A percentile compares a stretch with the other conserved stretches of the same genome.
phyloP scores from a whole-genome alignment of 805 yeast species.

The Candida oleophila region DNA sequence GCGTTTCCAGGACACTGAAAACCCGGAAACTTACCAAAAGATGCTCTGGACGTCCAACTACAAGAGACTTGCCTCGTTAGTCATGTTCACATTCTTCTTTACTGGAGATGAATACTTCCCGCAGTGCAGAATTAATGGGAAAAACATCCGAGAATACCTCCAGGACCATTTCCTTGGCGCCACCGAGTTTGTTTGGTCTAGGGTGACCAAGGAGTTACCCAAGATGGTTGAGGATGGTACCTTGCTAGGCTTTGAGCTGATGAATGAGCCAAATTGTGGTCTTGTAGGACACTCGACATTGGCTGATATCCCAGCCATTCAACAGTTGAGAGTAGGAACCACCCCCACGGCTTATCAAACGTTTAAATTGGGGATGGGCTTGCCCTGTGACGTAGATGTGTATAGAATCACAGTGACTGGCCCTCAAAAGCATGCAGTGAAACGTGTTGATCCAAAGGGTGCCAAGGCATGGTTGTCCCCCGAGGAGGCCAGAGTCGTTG shows the following conservation, averaged over 20 bases:
- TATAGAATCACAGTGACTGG: conserved; percentile 76
- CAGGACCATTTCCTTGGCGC: conserved; percentile 63
- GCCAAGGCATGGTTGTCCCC: conserved; percentile 63
- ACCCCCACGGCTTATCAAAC: conserved; percentile 81
- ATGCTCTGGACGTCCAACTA: conserved; percentile 96
- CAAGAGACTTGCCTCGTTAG: conserved; percentile 66
- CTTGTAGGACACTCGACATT: conserved; percentile 63
- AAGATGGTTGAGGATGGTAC: conserved; percentile 41
- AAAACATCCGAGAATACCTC: conserved; percentile 74
- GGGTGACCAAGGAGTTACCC: conserved; percentile 23
- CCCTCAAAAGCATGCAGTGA: conserved; percentile 61
- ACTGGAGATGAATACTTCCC: conserved; percentile 80
- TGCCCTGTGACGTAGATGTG: conserved; percentile 61
- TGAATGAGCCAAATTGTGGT: conserved; percentile 86
- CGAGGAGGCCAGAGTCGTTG: conserved; percentile 44
- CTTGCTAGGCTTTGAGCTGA: conserved; percentile 76
- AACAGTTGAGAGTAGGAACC: conserved; percentile 72
- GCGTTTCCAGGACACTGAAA: conserved; percentile 16
- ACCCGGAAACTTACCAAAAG: conserved; percentile 57
- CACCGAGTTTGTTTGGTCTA: conserved; percentile 37
- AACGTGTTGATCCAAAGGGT: conserved; percentile 65
- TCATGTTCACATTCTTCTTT: conserved; percentile 85
- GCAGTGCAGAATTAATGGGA: conserved; percentile 64
- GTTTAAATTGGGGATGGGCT: conserved; percentile 77
- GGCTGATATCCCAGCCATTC: conserved; percentile 51